phyloP scores from a whole-genome alignment of 495 filamentous ascomycete genomes.

The Hypoxylon crocopeplum region DNA sequence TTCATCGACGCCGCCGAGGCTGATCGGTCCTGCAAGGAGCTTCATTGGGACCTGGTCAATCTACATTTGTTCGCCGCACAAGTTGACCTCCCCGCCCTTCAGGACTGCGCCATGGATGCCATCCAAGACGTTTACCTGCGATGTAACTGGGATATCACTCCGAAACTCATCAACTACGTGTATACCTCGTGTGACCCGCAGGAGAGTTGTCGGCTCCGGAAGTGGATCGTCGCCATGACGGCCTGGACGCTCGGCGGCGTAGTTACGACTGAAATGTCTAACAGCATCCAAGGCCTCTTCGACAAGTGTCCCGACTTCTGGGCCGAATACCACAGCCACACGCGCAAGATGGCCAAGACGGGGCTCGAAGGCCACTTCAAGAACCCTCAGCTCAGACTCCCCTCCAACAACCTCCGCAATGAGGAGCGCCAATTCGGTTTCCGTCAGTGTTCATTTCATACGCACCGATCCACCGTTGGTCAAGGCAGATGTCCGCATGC shows the following conservation, averaged over 20 bases:
- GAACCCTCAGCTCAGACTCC: slow-evolving; percentile 56
- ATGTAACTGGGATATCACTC: slow-evolving; percentile 56
- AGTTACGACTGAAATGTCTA: slow-evolving; percentile 29
- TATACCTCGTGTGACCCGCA: slow-evolving; percentile 52
- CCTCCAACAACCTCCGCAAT: slow-evolving; percentile 51
- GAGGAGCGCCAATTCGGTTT: slow-evolving; percentile 57
- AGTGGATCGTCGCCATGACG: slow-evolving; percentile 58
- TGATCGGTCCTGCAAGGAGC: slow-evolving; percentile 36
- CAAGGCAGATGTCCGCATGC: slow-evolving; percentile 52
- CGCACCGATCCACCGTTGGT: slow-evolving; percentile 51
- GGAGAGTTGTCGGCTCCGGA: slow-evolving; percentile 49
- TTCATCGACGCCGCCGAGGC: slow-evolving; percentile 48
- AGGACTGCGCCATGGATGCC: slow-evolving; percentile 56
- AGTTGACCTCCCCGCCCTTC: slow-evolving; percentile 47
- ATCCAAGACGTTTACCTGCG: slow-evolving; percentile 57
- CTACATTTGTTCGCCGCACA: slow-evolving; percentile 56
- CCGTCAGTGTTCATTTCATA: slow-evolving; percentile 57
- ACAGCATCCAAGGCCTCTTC: slow-evolving; percentile 46
- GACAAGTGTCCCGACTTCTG: slow-evolving; percentile 44
- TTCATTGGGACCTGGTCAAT: slow-evolving; percentile 52
- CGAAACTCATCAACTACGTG: slow-evolving; percentile 50
- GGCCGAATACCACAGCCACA: slow-evolving; percentile 52
- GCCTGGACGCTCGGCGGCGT: slow-evolving; percentile 49
- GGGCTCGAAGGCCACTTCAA: slow-evolving; percentile 54
- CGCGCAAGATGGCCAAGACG: slow-evolving; percentile 49